Conservation (phyloP, 2,329 filamentous ascomycete genomes). For the Teratosphaeria viscida region DNA sequence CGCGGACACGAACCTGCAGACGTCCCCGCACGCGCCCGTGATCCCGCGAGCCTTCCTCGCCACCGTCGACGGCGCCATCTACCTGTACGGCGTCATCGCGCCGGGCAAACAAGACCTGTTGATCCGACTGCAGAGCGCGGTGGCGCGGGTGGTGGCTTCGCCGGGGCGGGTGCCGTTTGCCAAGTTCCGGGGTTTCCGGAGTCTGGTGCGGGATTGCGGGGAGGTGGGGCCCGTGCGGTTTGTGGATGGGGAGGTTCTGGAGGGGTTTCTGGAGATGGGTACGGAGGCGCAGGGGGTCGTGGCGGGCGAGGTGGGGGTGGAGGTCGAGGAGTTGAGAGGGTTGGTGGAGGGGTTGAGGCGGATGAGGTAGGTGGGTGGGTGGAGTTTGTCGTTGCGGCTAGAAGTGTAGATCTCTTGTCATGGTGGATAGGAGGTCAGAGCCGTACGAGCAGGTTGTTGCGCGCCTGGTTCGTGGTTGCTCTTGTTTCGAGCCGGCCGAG, state of each 20-base stretch:
- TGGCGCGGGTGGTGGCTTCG: conserved; percentile 56
- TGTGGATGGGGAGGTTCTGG: conserved; percentile 83
- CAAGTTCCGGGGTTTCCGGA: conserved; percentile 73
- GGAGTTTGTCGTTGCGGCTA: background rate
- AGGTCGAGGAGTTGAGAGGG: conserved; percentile 46
- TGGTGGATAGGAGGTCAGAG: no score
- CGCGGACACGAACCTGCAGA: conserved; percentile 43
- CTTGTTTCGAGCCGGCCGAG: no score
- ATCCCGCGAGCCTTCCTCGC: conserved; percentile 76
- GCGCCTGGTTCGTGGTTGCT: no score
- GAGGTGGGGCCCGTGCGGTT: conserved; percentile 73
- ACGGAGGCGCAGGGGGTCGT: conserved; percentile 41
- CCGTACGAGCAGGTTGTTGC: no score
- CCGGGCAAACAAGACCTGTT: conserved; percentile 65
- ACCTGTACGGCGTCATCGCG: conserved; percentile 74
- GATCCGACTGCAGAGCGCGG: conserved; percentile 64
- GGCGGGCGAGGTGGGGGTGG: conserved; percentile 48
- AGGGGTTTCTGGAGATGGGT: conserved; percentile 59
- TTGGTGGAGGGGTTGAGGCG: conserved; percentile 27
- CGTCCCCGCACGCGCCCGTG: conserved; percentile 55
- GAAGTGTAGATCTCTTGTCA: no score
- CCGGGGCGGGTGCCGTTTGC: conserved; percentile 68
- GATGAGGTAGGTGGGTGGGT: background rate
- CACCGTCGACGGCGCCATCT: conserved; percentile 86
- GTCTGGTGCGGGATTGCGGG: conserved; percentile 48